A percentile compares a stretch with the other conserved stretches of the same genome.
Evolutionary conservation across 148 eudicot genomes (phyloP).

Genomic region (Chenopodium suecicum): DNA sequence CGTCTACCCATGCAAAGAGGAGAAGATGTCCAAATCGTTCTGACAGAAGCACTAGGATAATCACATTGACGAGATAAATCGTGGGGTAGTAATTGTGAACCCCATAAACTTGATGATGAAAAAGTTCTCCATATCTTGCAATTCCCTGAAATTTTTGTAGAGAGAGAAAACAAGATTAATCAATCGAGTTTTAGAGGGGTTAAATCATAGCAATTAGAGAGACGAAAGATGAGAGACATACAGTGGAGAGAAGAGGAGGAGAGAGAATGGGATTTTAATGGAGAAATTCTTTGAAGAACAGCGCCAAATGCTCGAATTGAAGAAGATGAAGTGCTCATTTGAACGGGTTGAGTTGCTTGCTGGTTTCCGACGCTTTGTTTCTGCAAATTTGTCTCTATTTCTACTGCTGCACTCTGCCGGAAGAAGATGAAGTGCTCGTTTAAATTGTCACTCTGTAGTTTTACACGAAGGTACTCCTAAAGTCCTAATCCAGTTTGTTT

Average conservation of each 20-base stretch:
- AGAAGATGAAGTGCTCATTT: constrained; percentile 32
- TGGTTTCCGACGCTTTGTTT: not conserved
- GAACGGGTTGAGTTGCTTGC: not conserved
- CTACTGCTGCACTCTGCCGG: not conserved
- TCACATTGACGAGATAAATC: not conserved
- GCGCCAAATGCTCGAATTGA: constrained; percentile 41
- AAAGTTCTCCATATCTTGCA: constrained; percentile 30
- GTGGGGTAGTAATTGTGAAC: constrained; percentile 18
- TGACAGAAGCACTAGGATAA: constrained; percentile 26
- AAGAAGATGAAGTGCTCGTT: not conserved
- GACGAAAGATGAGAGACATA: constrained; percentile 15
- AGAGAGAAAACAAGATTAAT: not conserved
- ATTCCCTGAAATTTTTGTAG: constrained; percentile 31
- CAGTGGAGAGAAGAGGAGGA: constrained; percentile 26
- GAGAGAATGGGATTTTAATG: constrained; percentile 4
- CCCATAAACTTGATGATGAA: constrained; percentile 38
- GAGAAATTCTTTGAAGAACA: constrained; percentile 34
- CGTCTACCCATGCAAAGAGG: constrained; percentile 94
- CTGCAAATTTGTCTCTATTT: not conserved
- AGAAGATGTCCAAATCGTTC: constrained; percentile 65
- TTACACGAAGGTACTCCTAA: no score
- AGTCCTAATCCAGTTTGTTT: no score
- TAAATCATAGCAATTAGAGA: not conserved
- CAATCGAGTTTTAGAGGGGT: not conserved
- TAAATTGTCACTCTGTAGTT: no score